Conservation (phyloP, 129 eudicot species). For the Logfia minima region DNA sequence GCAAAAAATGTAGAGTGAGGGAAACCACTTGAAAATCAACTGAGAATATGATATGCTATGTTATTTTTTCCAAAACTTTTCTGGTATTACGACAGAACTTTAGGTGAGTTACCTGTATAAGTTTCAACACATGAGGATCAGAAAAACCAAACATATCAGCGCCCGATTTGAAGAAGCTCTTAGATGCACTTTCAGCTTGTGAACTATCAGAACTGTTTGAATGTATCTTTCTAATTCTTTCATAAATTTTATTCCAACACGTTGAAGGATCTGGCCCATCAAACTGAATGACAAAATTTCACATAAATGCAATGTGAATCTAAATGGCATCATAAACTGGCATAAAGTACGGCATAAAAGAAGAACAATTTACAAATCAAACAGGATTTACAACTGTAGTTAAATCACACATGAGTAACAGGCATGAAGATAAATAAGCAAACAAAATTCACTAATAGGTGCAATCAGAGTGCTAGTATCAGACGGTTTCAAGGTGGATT, state of each 20-base stretch:
- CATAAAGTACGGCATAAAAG: neutral
- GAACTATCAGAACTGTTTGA: slow-evolving; percentile 37
- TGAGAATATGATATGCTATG: neutral
- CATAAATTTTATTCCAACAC: slow-evolving; percentile 71
- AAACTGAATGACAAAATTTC: slow-evolving; percentile 46
- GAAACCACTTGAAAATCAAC: slow-evolving; percentile 8
- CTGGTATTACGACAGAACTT: neutral
- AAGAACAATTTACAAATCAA: slow-evolving; percentile 4
- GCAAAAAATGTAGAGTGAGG: slow-evolving; percentile 8
- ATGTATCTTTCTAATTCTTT: slow-evolving; percentile 49
- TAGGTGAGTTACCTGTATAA: slow-evolving; percentile 57
- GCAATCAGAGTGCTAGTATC: neutral
- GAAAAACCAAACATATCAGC: slow-evolving; percentile 87
- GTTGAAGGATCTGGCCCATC: slow-evolving; percentile 69
- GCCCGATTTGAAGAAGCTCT: slow-evolving; percentile 56
- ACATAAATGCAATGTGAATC: slow-evolving; percentile 9
- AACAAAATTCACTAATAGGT: neutral
- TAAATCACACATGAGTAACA: slow-evolving; percentile 1
- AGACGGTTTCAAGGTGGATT: neutral
- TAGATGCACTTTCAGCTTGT: slow-evolving; percentile 36
- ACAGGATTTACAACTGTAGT: slow-evolving; percentile 15
- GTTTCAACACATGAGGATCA: slow-evolving; percentile 68
- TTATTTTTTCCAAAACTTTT: neutral
- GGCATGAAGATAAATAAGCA: neutral
- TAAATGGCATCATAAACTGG: neutral